Evolutionary conservation across 768 basidiomycete genomes (phyloP).

Genomic region (Phylloporus rhodoxanthus): DNA sequence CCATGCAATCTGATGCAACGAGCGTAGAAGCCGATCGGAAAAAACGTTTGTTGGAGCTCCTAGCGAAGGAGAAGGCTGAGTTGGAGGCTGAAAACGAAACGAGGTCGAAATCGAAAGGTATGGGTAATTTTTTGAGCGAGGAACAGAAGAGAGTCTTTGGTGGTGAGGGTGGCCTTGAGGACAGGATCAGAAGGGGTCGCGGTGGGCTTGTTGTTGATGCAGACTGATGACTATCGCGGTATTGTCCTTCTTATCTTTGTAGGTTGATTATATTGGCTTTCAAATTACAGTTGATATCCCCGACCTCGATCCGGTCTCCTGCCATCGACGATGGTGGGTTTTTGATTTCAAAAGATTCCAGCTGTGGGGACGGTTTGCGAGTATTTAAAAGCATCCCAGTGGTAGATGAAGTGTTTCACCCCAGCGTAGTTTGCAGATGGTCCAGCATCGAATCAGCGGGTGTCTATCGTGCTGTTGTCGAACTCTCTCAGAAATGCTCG

Average conservation of each 20-base stretch:
- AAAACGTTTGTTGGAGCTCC: slow-evolving; percentile 57
- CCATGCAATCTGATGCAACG: slow-evolving; percentile 78
- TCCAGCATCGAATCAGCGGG: background rate
- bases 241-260: slow-evolving; percentile 1
- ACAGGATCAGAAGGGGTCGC: slow-evolving; percentile 66
- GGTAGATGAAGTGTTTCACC: background rate
- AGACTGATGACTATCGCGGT: slow-evolving; percentile 17
- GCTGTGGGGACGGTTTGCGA: background rate
- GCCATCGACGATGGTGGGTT: background rate
- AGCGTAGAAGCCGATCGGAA: slow-evolving; percentile 63
- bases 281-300: background rate
- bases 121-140: slow-evolving; percentile 73
- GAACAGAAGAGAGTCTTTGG: slow-evolving; percentile 86
- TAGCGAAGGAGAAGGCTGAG: slow-evolving; percentile 76
- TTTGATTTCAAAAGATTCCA: background rate
- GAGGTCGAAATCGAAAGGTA: slow-evolving; percentile 66
- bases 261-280: slow-evolving; percentile 5
- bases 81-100: slow-evolving; percentile 64
- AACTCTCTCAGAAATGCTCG: background rate
- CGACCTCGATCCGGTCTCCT: background rate
- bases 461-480: background rate
- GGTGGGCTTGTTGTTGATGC: slow-evolving; percentile 63
- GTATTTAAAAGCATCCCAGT: background rate
- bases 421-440: background rate
- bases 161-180: slow-evolving; percentile 70